Base-by-base conservation (phyloP, 768 basidiomycete species). In the Tulasnella sp. region DNA sequence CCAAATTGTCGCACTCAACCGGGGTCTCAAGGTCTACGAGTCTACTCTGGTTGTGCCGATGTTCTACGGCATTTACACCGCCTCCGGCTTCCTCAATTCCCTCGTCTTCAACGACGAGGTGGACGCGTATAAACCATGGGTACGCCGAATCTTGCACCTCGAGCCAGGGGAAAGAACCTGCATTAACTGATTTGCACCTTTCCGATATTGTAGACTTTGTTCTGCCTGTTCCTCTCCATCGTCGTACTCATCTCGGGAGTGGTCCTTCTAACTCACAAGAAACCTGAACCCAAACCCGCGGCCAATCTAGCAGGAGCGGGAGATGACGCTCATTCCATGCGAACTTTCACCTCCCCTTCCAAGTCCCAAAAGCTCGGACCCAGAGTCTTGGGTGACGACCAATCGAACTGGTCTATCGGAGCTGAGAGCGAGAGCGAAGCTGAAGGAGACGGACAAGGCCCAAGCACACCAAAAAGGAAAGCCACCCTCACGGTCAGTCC, bases 1-100 rank as follows among this genome's bases (percentile, higher is more conserved):
- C 73, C 97, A 99, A 84, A 97, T 98, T 79, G 91, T 95, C 62
- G 97, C 95, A 84, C 88, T 98, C 58, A 97, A 98, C 83, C 91
- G 93, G 58, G 96, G 93, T 8, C 87, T 97, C n/a, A 91, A 91
- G 83, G 92, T 94, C 12, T 97, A 97, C 82, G 96, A 96, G 83
- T 94, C 93, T 24, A 95, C 94, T 0, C 85, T 98, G 0, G 95
- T 98, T 24, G 96, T 98, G 0, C 97, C 97, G 0, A 92, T 97
- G 19, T 98, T 98, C 84, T 98, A 97, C 84, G 95, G 95, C 14
- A 91, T 96, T 14, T 97, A 96, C 83, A 96, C 95, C 0, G 93
- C 93, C 2, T 88, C 90, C 34, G 94, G 94, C 90, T 94, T 84
- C 85, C 83, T 93, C 79, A 88, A 92, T 82, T 92, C 91, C 14